Evolutionary conservation across 2,329 filamentous ascomycete species (phyloP), one percentile per base, ranked within the genome.

Genomic region (Fusarium sacchari): DNA sequence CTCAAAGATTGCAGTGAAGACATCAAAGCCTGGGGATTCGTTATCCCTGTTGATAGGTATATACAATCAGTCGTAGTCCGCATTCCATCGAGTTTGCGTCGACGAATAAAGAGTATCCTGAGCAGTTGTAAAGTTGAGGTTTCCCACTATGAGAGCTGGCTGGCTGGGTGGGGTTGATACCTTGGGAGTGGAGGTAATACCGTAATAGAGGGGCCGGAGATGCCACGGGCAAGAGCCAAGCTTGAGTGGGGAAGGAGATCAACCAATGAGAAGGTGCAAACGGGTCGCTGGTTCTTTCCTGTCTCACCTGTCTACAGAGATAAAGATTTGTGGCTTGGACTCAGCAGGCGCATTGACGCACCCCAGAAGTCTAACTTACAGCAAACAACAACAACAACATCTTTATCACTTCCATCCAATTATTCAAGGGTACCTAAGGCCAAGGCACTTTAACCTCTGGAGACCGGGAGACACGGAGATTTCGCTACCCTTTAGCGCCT

Each of bases 251-350:
- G 40, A 13, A 0, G 5, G 10, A 34, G 28, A 61, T n/a, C 36
- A 65, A 13, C 59, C 53, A 69, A 65, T 63, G 26, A 28, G 32
- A 30, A 53, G 22, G 46, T 37, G 46, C 40, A 28, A 34, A 47
- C 26, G 56, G 39, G 39, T 24, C 24, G 32, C 26, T 32, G 39
- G 30, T 17, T 57, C 50, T 55, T 55, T 53, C 50, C 24, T n/a
- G 34, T 50, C 46, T 59, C 44, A 36, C 60, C 42, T 28, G 17
- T 7, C 58, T 39, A 53, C 18, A 26, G 37, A 62, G 72, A 67
- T 67, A 69, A 67, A 69, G 72, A 75, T 76, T 75, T 55, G 36
- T 55, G 50, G 34, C 50, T 40, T 55, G 50, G 20, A 28, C 50
- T 15, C 34, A 55, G 50, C 50, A 55, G 24, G 26, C 6, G 24